Evolutionary conservation across 805 yeast species (phyloP).

Genomic region (Ogataea degrootiae): DNA sequence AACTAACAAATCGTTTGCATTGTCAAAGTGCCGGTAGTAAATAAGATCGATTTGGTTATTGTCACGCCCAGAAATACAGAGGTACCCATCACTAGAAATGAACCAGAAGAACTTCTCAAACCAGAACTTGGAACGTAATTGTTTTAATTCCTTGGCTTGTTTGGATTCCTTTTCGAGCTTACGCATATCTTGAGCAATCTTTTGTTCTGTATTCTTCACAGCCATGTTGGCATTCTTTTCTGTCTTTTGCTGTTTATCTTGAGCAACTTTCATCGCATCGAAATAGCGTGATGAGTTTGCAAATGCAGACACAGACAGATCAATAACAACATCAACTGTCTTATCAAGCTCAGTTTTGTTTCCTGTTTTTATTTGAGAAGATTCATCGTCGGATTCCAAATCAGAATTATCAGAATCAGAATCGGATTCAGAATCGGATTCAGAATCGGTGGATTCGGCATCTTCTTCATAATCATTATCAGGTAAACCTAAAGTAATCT

Average conservation of each 20-base stretch:
- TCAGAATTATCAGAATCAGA: slow-evolving; percentile 30
- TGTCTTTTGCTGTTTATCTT: slow-evolving; percentile 74
- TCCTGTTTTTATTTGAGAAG: slow-evolving; percentile 17
- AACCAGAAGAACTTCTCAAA: slow-evolving; percentile 96
- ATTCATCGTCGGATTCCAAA: slow-evolving; percentile 27
- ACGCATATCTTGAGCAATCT: slow-evolving; percentile 67
- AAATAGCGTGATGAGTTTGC: slow-evolving; percentile 86
- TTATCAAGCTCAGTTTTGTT: slow-evolving; percentile 13
- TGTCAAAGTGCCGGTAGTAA: slow-evolving; percentile 68
- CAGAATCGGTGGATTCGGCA: slow-evolving; percentile 23
- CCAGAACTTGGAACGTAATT: slow-evolving; percentile 72
- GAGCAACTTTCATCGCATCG: slow-evolving; percentile 69
- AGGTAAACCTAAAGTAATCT: slow-evolving; percentile 54
- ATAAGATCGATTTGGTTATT: slow-evolving; percentile 73
- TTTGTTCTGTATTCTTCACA: slow-evolving; percentile 74
- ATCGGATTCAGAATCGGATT: slow-evolving; percentile 29
- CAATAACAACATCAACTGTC: slow-evolving; percentile 54
- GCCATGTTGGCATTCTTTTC: slow-evolving; percentile 75
- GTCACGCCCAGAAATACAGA: slow-evolving; percentile 86
- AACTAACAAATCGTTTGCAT: slow-evolving; percentile 65
- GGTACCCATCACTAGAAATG: slow-evolving; percentile 80
- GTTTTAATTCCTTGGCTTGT: slow-evolving; percentile 43
- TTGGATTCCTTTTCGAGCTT: slow-evolving; percentile 56
- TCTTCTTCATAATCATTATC: slow-evolving; percentile 37
- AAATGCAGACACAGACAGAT: slow-evolving; percentile 68